Conservation (phyloP, 2,329 filamentous ascomycete genomes). For the Emericellopsis cladophorae region DNA sequence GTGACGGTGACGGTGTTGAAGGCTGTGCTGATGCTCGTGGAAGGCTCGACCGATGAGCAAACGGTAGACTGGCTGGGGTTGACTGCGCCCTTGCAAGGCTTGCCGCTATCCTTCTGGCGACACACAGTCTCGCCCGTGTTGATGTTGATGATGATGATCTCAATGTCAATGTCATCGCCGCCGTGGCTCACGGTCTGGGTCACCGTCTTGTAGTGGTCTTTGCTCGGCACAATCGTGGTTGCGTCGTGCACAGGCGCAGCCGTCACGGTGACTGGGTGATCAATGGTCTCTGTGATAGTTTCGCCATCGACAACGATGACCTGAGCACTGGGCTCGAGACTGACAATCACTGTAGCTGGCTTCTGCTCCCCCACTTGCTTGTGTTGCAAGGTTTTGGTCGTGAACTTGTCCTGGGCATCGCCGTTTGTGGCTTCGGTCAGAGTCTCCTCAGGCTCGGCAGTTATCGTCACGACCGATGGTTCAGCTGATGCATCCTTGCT, state of each 20-base stretch:
- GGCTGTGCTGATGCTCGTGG: constrained; percentile 17
- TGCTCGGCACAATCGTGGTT: constrained; percentile 4
- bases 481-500: background rate
- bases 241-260: constrained; percentile 6
- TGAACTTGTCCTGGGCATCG: background rate
- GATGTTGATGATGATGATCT: constrained; percentile 17
- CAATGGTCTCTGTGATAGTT: constrained; percentile 3
- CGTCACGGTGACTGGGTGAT: constrained; percentile 8
- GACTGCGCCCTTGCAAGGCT: constrained; percentile 10
- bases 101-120: constrained; percentile 12
- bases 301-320: background rate
- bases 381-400: background rate
- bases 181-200: constrained; percentile 10
- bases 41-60: constrained; percentile 10
- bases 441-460: background rate
- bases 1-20: constrained; percentile 24
- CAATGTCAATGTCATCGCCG: constrained; percentile 11
- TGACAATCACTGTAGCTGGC: background rate
- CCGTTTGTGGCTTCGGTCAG: background rate
- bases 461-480: background rate
- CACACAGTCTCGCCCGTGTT: constrained; percentile 15
- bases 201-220: constrained; percentile 9
- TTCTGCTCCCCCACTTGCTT: background rate
- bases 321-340: background rate
- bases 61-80: constrained; percentile 6